Evolutionary conservation across 1,284 basidiomycete genomes (phyloP), one percentile per base, ranked within the genome.

Genomic region (Heterobasidion parviporum): DNA sequence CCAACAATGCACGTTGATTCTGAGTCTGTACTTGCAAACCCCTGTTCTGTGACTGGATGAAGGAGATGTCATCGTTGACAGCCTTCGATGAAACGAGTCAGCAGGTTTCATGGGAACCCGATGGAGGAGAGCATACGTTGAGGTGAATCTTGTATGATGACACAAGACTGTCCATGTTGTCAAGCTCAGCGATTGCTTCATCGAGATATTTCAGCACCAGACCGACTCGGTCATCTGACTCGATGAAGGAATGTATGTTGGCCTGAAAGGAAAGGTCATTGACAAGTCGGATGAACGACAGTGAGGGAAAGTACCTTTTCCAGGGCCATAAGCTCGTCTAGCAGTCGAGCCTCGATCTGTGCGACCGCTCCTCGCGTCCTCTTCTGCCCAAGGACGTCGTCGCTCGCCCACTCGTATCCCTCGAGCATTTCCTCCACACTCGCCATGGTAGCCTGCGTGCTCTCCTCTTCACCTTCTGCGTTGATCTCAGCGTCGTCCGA

Each of bases 401-500:
- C 87, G 59, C 82, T 83, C 0, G 88, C 85, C 94, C 93, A 98
- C 68, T 99, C 96, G 66, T 98, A 96, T 0, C 95, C 95, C 66
- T 99, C 96, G 9, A 99, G 79, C 92, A 99, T 95, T 68, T 99
- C 97, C 68, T 99, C 97, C 3, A 99, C 92, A 68, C 85, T 95
- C 8, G 87, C 76, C 69, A 97, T 80, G 6, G 90, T 91, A 6
- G 87, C 90, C 62, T 91, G 85, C 10, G 85, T 82, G 54, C 80
- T 81, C 62, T 88, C 89, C 47, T 87, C 88, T 56, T 86, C 83
- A 3, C 78, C 80, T 43, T 89, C 87, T 35, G 79, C 81, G 6
- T 65, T 63, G n/a, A 65, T 57, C 49, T 65, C 59, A 0, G 66
- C 66, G 52, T 74, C 78, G 16, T 74, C 74, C 15, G 80, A 78